Evolutionary conservation across 2,329 filamentous ascomycete genomes (phyloP), one percentile per base, ranked within the genome.

Genomic region (Pyrenophora seminiperda): DNA sequence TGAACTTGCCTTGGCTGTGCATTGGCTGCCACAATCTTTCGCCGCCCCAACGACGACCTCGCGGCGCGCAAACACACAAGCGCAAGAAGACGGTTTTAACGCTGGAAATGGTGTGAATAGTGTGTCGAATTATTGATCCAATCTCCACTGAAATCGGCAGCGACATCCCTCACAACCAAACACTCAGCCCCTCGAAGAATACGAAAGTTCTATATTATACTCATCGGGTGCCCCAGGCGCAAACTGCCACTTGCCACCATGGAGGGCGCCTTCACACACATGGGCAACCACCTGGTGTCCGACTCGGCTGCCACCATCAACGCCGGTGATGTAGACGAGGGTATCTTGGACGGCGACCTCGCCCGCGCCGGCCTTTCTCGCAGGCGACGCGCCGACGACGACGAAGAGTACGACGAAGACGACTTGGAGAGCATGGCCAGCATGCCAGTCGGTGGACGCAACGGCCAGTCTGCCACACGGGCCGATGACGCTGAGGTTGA

Each of bases 401-500:
- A 96, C 70, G 92, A 96, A 68, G 93, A 95, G 63, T 91, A 96
- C 65, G 83, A 82, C 39, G 92, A 97, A 56, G 90, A 95, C 48
- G 78, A 81, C 62, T 71, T 82, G 51, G 84, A 88, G 70, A 87
- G 84, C 66, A 78, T 96, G 70, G 88, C 89, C 34, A 97, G 91
- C 70, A 86, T 90, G 62, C 86, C 90, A 7, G 83, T 91, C 22
- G 90, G 91, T 59, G 89, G 87, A 39, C 80, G 87, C 72, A 87
- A 86, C 63, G 87, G 85, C 58, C 77, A 77, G 60, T 69, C 75
- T 43, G 75, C 70, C 40, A 63, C 73, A 54, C 78, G 80, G 62
- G 68, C 80, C 7, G 90, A 95, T 62, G 91, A 96, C 70, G 92
- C 42, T 9, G 58, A 57, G 48, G 57, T 80, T 7, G 91, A 96